Evolutionary conservation across 306 rosid species (phyloP), one percentile per base, ranked within the genome.

Genomic region (Cercis canadensis): DNA sequence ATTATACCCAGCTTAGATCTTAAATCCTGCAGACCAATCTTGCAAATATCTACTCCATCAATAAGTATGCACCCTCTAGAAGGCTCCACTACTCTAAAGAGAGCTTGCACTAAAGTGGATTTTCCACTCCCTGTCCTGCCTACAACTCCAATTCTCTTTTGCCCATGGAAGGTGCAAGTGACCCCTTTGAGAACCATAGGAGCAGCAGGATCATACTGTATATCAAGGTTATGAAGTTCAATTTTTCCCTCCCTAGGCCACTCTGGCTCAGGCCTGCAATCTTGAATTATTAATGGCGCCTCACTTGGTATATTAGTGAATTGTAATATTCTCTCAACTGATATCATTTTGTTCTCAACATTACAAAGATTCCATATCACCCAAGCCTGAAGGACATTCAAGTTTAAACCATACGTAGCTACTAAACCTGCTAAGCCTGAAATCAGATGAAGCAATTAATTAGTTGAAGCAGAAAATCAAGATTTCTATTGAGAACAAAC

Each of bases 41-140:
- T 86, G 57, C 83, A 75, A 68, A 89, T 86, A 53, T 92, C 78
- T 16, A 89, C 65, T 41, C 80, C 81, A 49, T 92, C 98, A 5
- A 92, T 79, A 3, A 82, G 72, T 64, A 92, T 84, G 8, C 77
- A 24, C 66, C 92, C 98, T 32, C 62, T 73, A 47, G 73, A 81
- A 55, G 96, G 90, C 77, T 92, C 92, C 31, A 92, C 90, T 10
- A 87, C 83, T 49, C 90, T 75, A 59, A 89, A 92, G 15, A 86
- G 95, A n/a, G 95, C 89, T 81, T 89, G 96, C 66, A 89, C 75
- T 77, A 92, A 63, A 32, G 98, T 92, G 32, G 95, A 92, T 79
- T 89, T 92, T 50, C 96, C 97, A 47, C 96, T 89, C 36, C 97
- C 93, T 5, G 97, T 92, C 77, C 97, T 78, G 5, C 97, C 97